Evolutionary conservation across 2,329 filamentous ascomycete species (phyloP), one percentile per base, ranked within the genome.

Genomic region (Penicillium sp.): DNA sequence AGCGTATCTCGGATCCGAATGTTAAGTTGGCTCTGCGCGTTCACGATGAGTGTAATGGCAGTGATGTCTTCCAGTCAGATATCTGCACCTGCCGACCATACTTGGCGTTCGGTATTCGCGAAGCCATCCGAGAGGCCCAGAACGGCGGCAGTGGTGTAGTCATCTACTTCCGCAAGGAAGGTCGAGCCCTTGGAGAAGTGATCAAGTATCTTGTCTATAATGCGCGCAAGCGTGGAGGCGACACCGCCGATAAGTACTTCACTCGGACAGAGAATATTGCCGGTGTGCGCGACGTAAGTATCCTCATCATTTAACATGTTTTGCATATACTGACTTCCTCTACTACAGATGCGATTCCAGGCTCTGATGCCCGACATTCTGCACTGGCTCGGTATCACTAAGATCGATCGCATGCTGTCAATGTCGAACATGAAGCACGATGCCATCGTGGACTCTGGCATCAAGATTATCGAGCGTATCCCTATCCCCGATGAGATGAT

Each of bases 131-230:
- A 69, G 91, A 97, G 76, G 94, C 94, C 11, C 94, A 97, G 72
- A 91, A 89, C 54, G 93, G 93, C 50, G 93, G 93, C 45, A 93
- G 88, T 65, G 93, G 93, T 54, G 91, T 97, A 22, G 94, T 97
- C 51, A 97, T 97, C 72, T 99, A 99, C 74, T 99, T 97, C 84
- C 87, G 94, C 64, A 99, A 99, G 74, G 94, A 99, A 78, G 94
- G 94, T 31, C 85, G 94, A 64, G 94, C 93, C 36, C 80, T 97
- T 7, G 94, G 94, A 50, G 94, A 99, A 74, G 94, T 99, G 30
- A 96, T 91, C 51, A 97, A 97, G 69, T 88, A 88, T 60, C 75
- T 88, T 72, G 91, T 96, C 69, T 84, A 81, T 65, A 79, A 80
- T 61, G 77, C 82, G 64, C 72, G 77, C 64, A 77, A 73, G 63